A percentile compares a stretch with the other conserved stretches of the same genome.
phyloP scores from a whole-genome alignment of 148 eudicot species.

The Tetragonia tetragonoides region DNA sequence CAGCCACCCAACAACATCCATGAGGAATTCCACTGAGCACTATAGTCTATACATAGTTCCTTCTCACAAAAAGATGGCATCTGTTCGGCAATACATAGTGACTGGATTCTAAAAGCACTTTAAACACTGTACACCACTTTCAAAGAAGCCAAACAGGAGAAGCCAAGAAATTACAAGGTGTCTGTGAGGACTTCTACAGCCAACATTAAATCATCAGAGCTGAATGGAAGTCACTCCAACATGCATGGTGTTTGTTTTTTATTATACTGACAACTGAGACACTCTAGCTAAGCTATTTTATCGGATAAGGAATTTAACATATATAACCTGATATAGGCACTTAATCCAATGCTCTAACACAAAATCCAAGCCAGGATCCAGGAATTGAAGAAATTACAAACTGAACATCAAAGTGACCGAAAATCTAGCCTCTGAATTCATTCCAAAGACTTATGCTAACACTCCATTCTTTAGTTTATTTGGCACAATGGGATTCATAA shows the following conservation, averaged over 20 bases:
- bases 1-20: conserved; percentile 3
- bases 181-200: neutral
- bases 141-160: neutral
- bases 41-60: neutral
- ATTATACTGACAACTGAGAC: neutral
- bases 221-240: neutral
- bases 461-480: neutral
- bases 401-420: neutral
- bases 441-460: neutral
- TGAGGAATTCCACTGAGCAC: neutral
- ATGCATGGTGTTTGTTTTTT: neutral
- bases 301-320: neutral
- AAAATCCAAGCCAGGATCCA: neutral
- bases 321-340: neutral
- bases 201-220: neutral
- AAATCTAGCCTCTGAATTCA: neutral
- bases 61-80: neutral
- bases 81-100: neutral
- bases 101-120: neutral
- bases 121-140: neutral
- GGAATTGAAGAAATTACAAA: neutral
- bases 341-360: neutral
- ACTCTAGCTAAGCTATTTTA: neutral
- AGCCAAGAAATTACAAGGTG: neutral
- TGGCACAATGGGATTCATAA: neutral